These are phyloP conservation scores for Candida piceae DNA, from an alignment of 805 yeast species.

Conservation along the genomic window DNA sequence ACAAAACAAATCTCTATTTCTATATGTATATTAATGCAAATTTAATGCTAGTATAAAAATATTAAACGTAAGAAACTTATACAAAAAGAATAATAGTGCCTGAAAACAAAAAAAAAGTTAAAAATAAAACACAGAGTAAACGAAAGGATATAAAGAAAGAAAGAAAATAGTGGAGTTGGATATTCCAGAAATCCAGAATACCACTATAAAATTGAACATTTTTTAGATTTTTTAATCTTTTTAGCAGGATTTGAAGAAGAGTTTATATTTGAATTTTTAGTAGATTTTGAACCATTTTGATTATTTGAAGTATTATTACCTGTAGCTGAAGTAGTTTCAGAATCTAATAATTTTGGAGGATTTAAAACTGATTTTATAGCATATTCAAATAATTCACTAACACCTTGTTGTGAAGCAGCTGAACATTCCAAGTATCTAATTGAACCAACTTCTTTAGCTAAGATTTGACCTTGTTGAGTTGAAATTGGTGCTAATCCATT, in stretches of 20 bases:
- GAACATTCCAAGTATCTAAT: conserved; percentile 81
- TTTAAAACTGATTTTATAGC: conserved; percentile 69
- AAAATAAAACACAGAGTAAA: no score
- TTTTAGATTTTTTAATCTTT: conserved; percentile 39
- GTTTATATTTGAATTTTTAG: background rate
- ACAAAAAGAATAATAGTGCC: no score
- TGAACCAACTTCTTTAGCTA: conserved; percentile 70
- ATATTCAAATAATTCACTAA: conserved; percentile 76
- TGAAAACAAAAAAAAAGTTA: no score
- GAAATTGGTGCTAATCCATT: conserved; percentile 59
- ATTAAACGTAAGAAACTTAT: no score
- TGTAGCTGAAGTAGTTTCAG: conserved; percentile 9
- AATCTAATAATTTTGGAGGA: conserved; percentile 35
- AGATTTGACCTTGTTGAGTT: conserved; percentile 53
- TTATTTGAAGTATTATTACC: no score
- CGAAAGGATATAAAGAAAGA: no score
- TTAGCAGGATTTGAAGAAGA: background rate
- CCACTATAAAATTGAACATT: conserved; percentile 41
- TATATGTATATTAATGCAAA: no score
- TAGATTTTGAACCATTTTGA: no score
- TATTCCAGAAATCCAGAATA: background rate
- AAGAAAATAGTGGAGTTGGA: background rate
- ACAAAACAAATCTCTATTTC: no score
- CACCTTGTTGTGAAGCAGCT: conserved; percentile 84
- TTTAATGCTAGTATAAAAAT: no score